These are phyloP conservation scores for Coniferiporia weirii DNA, from an alignment of 1,284 basidiomycete species.

Conservation along the genomic window DNA sequence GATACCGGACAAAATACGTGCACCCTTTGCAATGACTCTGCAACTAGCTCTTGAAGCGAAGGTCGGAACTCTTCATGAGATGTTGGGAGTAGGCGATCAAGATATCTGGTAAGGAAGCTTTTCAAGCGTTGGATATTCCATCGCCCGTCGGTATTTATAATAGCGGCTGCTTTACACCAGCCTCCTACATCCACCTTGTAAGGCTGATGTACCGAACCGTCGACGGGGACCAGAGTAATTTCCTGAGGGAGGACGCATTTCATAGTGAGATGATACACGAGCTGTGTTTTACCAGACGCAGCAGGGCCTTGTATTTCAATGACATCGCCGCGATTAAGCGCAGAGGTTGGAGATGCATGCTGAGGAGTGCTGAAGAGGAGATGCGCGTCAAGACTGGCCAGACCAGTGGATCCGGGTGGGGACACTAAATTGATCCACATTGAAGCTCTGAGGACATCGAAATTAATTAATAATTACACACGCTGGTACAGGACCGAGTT, in stretches of 20 bases:
- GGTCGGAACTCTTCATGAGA: slow-evolving; percentile 8
- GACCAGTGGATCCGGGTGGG: slow-evolving; percentile 27
- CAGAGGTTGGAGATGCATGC: slow-evolving; percentile 25
- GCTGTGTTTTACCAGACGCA: slow-evolving; percentile 67
- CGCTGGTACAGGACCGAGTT: slow-evolving; percentile 30
- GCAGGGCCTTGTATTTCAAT: slow-evolving; percentile 73
- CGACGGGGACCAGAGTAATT: slow-evolving; percentile 10
- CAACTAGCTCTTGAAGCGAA: slow-evolving; percentile 29
- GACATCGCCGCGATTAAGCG: slow-evolving; percentile 50
- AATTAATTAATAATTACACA: slow-evolving; percentile 20
- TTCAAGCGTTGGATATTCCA: slow-evolving; percentile 55
- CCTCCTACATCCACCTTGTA: slow-evolving; percentile 37
- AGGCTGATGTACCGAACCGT: slow-evolving; percentile 1
- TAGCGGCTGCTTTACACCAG: slow-evolving; percentile 56
- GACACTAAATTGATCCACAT: slow-evolving; percentile 14
- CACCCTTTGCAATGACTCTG: slow-evolving; percentile 44
- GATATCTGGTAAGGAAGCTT: slow-evolving; percentile 40
- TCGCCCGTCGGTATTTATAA: slow-evolving; percentile 64
- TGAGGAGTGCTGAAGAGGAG: slow-evolving; percentile 20
- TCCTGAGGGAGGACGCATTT: slow-evolving; percentile 50
- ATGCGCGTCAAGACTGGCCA: slow-evolving; percentile 32
- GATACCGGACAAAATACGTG: slow-evolving; percentile 65
- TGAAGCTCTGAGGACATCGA: neutral
- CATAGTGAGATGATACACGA: slow-evolving; percentile 61
- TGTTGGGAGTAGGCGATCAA: slow-evolving; percentile 27